Percentiles rank a stretch among this genome's conserved stretches.
Evolutionary conservation across 1,284 basidiomycete genomes (phyloP).

Genomic region (Boletus coffeatus): DNA sequence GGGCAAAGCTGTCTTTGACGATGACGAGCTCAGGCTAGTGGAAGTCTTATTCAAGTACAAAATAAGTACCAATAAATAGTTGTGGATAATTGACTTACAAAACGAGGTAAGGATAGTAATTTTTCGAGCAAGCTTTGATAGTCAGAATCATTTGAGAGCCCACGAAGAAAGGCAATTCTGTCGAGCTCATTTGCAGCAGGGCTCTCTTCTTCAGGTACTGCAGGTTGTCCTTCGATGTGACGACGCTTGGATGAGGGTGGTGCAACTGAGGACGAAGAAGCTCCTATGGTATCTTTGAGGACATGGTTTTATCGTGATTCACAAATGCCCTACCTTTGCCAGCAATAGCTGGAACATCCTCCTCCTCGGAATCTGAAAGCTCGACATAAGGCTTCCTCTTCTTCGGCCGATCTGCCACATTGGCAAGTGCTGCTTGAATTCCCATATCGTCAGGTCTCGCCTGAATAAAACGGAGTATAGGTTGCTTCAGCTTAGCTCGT

Average conservation of each 20-base stretch:
- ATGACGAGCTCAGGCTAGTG: background rate
- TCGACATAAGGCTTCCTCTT: background rate
- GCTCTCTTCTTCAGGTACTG: background rate
- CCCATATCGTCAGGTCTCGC: background rate
- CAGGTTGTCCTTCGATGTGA: background rate
- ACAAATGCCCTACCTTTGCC: background rate
- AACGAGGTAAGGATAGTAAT: background rate
- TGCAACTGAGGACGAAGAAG: background rate
- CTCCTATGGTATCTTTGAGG: background rate
- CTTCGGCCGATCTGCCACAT: background rate
- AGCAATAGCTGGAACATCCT: background rate
- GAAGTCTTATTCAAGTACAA: background rate
- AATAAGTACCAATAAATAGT: background rate
- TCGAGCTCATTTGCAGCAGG: background rate
- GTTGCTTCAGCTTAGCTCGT: background rate
- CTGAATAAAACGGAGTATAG: background rate
- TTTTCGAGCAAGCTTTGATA: background rate
- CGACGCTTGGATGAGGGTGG: background rate
- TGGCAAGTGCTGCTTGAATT: background rate
- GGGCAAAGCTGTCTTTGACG: background rate
- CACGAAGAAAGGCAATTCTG: background rate
- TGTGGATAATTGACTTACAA: background rate
- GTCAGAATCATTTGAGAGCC: background rate
- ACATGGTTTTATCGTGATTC: background rate
- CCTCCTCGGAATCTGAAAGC: background rate